phyloP scores from a whole-genome alignment of 495 filamentous ascomycete species.

The Rostrohypoxylon terebratum region DNA sequence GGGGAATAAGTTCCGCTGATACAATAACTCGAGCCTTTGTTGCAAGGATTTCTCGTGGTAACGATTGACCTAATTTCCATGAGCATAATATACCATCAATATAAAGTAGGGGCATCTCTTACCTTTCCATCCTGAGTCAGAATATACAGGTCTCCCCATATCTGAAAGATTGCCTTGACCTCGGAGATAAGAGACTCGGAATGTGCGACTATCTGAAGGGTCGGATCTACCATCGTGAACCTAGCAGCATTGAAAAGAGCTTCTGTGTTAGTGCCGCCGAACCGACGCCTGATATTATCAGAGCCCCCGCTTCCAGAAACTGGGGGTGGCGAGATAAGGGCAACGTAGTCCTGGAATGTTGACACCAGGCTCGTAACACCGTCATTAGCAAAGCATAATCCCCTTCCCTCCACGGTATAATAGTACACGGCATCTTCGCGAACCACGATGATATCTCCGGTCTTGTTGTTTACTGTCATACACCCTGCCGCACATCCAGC shows the following conservation, averaged over 20 bases:
- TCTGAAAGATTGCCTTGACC: conserved; percentile 80
- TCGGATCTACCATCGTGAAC: conserved; percentile 90
- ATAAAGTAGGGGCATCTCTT: conserved; percentile 31
- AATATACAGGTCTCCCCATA: conserved; percentile 92
- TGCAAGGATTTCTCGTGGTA: conserved; percentile 93
- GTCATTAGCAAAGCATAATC: conserved; percentile 89
- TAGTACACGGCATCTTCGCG: conserved; percentile 95
- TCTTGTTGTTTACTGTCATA: conserved; percentile 85
- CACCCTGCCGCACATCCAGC: conserved; percentile 89
- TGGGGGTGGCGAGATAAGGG: conserved; percentile 83
- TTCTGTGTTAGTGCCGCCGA: conserved; percentile 75
- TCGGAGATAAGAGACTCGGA: conserved; percentile 83
- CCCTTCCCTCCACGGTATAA: conserved; percentile 86
- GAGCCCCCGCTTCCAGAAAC: conserved; percentile 61
- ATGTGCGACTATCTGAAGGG: conserved; percentile 90
- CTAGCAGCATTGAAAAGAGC: conserved; percentile 83
- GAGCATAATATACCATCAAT: conserved; percentile 15
- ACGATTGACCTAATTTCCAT: conserved; percentile 72
- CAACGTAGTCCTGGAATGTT: conserved; percentile 87
- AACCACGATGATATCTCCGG: conserved; percentile 87
- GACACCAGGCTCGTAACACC: conserved; percentile 85
- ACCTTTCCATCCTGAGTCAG: conserved; percentile 92
- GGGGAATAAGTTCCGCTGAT: conserved; percentile 91
- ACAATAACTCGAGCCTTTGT: conserved; percentile 92
- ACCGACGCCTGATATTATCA: conserved; percentile 64